Conservation (phyloP, 805 yeast species). For the Ogataea populi-albae region DNA sequence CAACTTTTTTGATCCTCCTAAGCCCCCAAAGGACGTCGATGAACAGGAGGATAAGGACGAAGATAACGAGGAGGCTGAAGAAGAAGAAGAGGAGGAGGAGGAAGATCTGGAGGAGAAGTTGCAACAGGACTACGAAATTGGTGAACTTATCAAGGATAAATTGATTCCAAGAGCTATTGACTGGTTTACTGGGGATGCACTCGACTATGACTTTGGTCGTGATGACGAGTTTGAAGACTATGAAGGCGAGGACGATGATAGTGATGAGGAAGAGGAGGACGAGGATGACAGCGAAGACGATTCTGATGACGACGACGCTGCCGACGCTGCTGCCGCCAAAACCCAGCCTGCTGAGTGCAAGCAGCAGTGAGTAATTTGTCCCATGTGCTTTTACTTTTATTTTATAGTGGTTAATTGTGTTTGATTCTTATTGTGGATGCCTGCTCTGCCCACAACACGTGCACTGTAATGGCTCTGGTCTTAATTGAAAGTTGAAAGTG, state of each 20-base stretch:
- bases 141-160: constrained; percentile 94
- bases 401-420: not conserved
- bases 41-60: constrained; percentile 46
- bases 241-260: constrained; percentile 59
- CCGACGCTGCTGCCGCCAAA: constrained; percentile 37
- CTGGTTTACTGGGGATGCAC: constrained; percentile 98
- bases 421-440: no score
- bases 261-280: constrained; percentile 58
- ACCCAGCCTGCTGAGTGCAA: constrained; percentile 76
- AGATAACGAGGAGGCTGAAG: constrained; percentile 47
- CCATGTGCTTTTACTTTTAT: not conserved
- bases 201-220: constrained; percentile 59
- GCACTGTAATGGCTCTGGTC: no score
- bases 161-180: constrained; percentile 94
- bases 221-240: constrained; percentile 61
- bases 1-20: constrained; percentile 94
- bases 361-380: constrained; percentile 49
- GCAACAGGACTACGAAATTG: constrained; percentile 91
- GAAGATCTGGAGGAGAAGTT: constrained; percentile 78
- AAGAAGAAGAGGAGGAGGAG: constrained; percentile 59
- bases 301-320: constrained; percentile 37
- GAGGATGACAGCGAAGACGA: constrained; percentile 46
- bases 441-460: no score
- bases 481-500: no score
- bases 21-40: constrained; percentile 50